Evolutionary conservation across 176 grass and related monocot genomes (phyloP).

Genomic region (Zoysia pacifica): DNA sequence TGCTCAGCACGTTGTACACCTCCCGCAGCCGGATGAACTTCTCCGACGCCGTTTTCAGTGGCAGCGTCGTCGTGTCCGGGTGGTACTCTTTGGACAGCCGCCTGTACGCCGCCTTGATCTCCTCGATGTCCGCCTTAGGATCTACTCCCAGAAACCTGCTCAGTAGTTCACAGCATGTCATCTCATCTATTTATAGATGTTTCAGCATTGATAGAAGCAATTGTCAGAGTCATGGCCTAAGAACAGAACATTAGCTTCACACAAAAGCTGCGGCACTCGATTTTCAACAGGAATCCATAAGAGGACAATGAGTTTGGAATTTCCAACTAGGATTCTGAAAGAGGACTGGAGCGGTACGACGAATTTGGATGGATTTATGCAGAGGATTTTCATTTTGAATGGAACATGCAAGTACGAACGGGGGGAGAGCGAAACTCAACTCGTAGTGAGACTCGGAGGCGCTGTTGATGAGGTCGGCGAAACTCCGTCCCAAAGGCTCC

Average conservation of each 20-base stretch:
- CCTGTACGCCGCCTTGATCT: slow-evolving; percentile 88
- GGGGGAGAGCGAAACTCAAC: slow-evolving; percentile 39
- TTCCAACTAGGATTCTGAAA: not conserved
- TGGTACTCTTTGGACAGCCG: slow-evolving; percentile 96
- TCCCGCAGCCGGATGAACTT: slow-evolving; percentile 87
- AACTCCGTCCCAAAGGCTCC: slow-evolving; percentile 50
- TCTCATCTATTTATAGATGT: not conserved
- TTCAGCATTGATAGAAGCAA: too few relatives aligned
- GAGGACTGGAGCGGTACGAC: not conserved
- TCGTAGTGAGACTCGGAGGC: slow-evolving; percentile 74
- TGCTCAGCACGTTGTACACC: slow-evolving; percentile 85
- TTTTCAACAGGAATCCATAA: not conserved
- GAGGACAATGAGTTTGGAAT: not conserved
- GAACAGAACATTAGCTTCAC: not conserved
- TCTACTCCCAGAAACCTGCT: slow-evolving; percentile 68
- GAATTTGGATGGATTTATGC: not conserved
- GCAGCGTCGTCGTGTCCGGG: slow-evolving; percentile 86
- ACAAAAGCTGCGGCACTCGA: not conserved
- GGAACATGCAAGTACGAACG: not conserved
- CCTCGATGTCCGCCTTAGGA: slow-evolving; percentile 72
- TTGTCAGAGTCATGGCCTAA: not conserved
- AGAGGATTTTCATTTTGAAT: not conserved
- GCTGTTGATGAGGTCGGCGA: slow-evolving; percentile 81
- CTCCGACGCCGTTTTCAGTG: slow-evolving; percentile 70
- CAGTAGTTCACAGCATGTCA: too few relatives aligned